These are phyloP conservation scores for apple (Malus domestica) DNA, from an alignment of 306 rosid genomes.

Conservation along the genomic window DNA sequence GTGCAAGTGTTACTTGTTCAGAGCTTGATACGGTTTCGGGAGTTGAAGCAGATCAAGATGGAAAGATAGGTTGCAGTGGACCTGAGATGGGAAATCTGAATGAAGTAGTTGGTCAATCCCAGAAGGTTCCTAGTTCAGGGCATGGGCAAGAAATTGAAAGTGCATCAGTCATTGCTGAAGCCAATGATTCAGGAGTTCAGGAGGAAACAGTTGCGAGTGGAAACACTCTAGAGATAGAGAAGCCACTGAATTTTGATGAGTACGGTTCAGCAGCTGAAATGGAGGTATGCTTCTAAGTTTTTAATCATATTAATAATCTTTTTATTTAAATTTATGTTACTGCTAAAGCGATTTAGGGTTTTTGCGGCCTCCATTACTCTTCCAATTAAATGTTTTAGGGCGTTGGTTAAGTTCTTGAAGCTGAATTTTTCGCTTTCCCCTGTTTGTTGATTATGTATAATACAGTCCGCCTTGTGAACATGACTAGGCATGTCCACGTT, in stretches of 20 bases:
- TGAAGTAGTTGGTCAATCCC: slow-evolving; percentile 17
- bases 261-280: slow-evolving; percentile 65
- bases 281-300: slow-evolving; percentile 57
- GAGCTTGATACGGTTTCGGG: slow-evolving; percentile 20
- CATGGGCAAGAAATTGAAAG: slow-evolving; percentile 15
- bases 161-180: slow-evolving; percentile 23
- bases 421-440: background rate
- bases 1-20: slow-evolving; percentile 20
- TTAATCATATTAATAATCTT: background rate
- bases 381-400: background rate
- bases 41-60: slow-evolving; percentile 29
- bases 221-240: slow-evolving; percentile 26
- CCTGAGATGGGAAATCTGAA: slow-evolving; percentile 20
- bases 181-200: slow-evolving; percentile 24
- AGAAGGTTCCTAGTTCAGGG: slow-evolving; percentile 20
- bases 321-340: background rate
- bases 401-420: background rate
- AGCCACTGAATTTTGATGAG: slow-evolving; percentile 51
- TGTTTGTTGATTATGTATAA: background rate
- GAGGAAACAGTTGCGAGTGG: slow-evolving; percentile 36
- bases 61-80: slow-evolving; percentile 22
- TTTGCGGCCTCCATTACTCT: background rate
- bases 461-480: background rate
- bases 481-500: background rate
- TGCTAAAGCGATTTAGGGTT: background rate